Evolutionary conservation across 2,329 filamentous ascomycete genomes (phyloP), one percentile per base, ranked within the genome.

Genomic region (Pseudocercospora crystallina): DNA sequence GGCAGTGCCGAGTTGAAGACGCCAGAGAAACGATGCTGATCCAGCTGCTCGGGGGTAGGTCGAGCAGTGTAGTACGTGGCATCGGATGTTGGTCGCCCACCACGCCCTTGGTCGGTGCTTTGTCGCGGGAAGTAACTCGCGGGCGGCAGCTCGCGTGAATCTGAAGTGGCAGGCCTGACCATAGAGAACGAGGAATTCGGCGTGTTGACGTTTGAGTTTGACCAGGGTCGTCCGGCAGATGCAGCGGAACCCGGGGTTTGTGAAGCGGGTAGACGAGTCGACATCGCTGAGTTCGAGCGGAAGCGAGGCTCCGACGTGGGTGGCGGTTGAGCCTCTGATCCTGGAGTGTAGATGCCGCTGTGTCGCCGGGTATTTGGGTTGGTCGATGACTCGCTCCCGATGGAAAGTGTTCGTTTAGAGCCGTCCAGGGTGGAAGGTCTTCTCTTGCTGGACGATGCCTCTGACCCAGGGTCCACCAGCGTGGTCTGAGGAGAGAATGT

Each of bases 301-400:
- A 76, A 73, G 61, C 82, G 76, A 17, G 70, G 68, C 17, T 62
- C 63, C 36, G 51, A 26, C 11, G 47, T 43, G 3, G 50, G 39
- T 3, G 48, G 20, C 2, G 46, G 50, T 14, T 51, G 39, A 31
- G 49, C 50, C 26, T 61, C 52, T n/a, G 41, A 51, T 31, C 49
- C 57, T 11, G 60, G 60, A 34, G 78, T 79, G 60, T 89, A 84
- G 44, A 85, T 83, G 26, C 82, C 85, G 64, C 84, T 89, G 60
- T 82, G 76, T 45, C 84, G 82, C 12, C 59, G 66, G 43, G 43
- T 72, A 39, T 67, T 65, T 40, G 73, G 65, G 1, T 69, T 51
- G 2, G 58, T 58, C 11, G 61, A 61, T 8, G 44, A 48, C 20
- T 68, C 64, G 70, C 58, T 75, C 59, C 45, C 71, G 9, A 62